Evolutionary conservation across 192 early-diverging fungal genomes (phyloP).

Genomic region (Coemansia sp.): DNA sequence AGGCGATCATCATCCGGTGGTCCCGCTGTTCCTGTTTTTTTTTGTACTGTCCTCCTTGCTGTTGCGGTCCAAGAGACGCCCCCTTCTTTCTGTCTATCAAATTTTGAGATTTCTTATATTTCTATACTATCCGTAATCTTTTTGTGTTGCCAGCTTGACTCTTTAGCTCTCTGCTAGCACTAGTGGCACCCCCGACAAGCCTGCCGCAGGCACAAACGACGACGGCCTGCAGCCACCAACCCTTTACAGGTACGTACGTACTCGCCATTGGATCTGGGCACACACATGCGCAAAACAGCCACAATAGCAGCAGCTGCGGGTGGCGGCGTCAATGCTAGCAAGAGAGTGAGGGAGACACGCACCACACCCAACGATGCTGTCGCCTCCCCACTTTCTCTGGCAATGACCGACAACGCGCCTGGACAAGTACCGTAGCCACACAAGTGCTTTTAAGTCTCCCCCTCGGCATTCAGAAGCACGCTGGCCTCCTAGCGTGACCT

Average conservation of each 20-base stretch:
- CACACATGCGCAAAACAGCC: background rate
- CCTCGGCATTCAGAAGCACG: constrained; percentile 1
- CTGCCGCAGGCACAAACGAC: background rate
- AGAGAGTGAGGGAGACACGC: background rate
- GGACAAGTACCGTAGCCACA: background rate
- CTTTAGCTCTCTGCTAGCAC: background rate
- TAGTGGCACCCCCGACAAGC: background rate
- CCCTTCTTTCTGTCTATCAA: background rate
- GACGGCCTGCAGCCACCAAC: background rate
- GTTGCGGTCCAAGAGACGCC: background rate
- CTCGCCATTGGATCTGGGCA: background rate
- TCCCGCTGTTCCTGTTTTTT: constrained; percentile 12
- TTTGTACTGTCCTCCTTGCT: background rate
- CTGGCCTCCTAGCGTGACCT: background rate
- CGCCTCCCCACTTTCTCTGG: constrained; percentile 1
- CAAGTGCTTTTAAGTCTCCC: background rate
- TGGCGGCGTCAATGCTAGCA: constrained; percentile 7
- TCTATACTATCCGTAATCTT: background rate
- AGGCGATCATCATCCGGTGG: background rate
- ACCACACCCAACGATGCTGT: background rate
- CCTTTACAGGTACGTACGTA: background rate
- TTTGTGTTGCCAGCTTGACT: background rate
- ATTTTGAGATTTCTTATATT: background rate
- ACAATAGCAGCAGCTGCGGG: background rate
- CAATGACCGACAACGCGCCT: constrained; percentile 7